A percentile compares a stretch with the other conserved stretches of the same genome.
phyloP scores from a whole-genome alignment of 805 yeast genomes.

The Hermanozyma aechmeae region DNA sequence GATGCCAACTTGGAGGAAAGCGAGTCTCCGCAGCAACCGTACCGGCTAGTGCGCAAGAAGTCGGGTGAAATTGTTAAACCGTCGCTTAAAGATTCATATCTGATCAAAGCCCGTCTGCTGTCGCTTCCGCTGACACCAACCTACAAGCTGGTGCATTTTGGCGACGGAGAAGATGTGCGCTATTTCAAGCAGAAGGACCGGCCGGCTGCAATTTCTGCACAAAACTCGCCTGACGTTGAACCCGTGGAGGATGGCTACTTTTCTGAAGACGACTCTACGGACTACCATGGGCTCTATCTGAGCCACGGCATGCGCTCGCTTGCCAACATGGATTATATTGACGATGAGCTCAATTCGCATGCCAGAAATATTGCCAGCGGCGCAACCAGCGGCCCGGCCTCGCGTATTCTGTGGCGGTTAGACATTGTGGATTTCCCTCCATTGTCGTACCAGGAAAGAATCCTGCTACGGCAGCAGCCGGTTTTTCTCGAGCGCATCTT shows the following conservation, averaged over 20 bases:
- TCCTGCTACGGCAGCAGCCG: constrained; percentile 12
- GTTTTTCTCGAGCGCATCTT: constrained; percentile 62
- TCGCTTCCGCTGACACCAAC: constrained; percentile 45
- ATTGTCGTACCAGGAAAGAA: constrained; percentile 37
- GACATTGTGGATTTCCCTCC: constrained; percentile 32
- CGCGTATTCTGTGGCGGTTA: constrained; percentile 34
- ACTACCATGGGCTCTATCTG: no score
- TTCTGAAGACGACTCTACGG: constrained; percentile 11
- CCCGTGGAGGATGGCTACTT: constrained; percentile 12
- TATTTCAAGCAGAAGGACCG: constrained; percentile 66
- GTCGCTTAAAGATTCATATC: constrained; percentile 46
- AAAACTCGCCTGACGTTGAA: constrained; percentile 43
- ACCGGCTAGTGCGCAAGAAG: constrained; percentile 61
- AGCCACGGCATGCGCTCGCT: constrained; percentile 3
- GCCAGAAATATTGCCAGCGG: no score
- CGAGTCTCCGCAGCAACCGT: constrained; percentile 2
- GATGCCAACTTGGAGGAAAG: background rate
- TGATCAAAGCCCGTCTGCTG: constrained; percentile 16
- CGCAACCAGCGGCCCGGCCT: no score
- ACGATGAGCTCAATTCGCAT: constrained; percentile 10
- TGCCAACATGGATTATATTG: constrained; percentile 8
- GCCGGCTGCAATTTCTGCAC: constrained; percentile 69
- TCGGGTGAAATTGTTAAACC: constrained; percentile 83
- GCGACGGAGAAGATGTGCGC: constrained; percentile 54
- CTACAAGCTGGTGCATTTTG: constrained; percentile 73